Evolutionary conservation across 352 stramenopile species (phyloP), one percentile per base, ranked within the genome.

Genomic region (Phytophthora colocasiae): DNA sequence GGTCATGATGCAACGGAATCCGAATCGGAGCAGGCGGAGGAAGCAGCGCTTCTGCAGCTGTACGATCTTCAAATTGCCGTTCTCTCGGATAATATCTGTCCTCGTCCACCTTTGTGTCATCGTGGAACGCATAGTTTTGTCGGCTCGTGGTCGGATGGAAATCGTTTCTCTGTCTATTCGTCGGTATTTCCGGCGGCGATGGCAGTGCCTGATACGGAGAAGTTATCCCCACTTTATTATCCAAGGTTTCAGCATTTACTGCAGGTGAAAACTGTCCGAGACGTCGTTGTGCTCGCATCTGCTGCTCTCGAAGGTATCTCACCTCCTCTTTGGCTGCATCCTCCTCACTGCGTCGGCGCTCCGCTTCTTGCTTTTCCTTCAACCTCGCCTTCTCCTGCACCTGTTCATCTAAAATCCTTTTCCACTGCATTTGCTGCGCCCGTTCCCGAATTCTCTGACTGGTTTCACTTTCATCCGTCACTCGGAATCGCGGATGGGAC

Each of bases 401-500:
- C 49, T 94, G 85, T 31, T 90, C 83, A 51, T 94, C 85, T 59
- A 94, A 63, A 1, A 90, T 51, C 12, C 77, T 63, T 40, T 74
- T 83, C 85, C 82, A 92, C 58, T 91, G 82, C 49, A 94, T 69
- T 56, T 92, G 78, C 56, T 91, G 82, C 12, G 80, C 77, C 39
- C 81, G 80, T 59, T 91, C 85, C 0, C 79, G 66, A 46, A 88
- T 57, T 7, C 85, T 76, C 10, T 92, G 69, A n/a, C 67, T 81
- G 14, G 78, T 50, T n/a, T 80, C 69, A 27, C 73, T 69, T 52
- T 88, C 65, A 50, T 91, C 83, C 0, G 63, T 85, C 22, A 90
- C 75, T 17, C 82, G 80, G 47, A 92, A 91, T 17, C 83, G 85
- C 58, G 64, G 60, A 26, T 76, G 69, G 17, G 70, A 67, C 32